Evolutionary conservation across 2,329 filamentous ascomycete genomes (phyloP).

Genomic region (Clonostachys sp.): DNA sequence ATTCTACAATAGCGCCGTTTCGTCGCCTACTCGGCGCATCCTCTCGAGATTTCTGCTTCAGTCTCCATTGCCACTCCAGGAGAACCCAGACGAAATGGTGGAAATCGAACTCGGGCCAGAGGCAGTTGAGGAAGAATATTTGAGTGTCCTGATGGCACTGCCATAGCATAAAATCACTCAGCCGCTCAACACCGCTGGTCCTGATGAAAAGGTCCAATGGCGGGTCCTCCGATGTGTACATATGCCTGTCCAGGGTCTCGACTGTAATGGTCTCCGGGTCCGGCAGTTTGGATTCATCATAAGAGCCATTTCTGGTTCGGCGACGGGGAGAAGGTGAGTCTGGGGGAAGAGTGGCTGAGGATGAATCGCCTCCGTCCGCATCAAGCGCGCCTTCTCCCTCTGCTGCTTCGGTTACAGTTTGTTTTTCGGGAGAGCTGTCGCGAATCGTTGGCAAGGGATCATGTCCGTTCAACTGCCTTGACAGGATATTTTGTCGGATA

Average conservation of each 20-base stretch:
- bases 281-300: constrained; percentile 35
- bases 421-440: constrained; percentile 38
- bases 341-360: constrained; percentile 53
- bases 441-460: constrained; percentile 44
- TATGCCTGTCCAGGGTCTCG: constrained; percentile 76
- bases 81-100: constrained; percentile 91
- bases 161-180: constrained; percentile 99
- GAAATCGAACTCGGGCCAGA: constrained; percentile 95
- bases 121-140: constrained; percentile 83
- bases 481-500: constrained; percentile 81
- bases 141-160: constrained; percentile 92
- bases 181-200: constrained; percentile 85
- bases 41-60: constrained; percentile 52
- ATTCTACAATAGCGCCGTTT: constrained; percentile 6
- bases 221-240: constrained; percentile 81
- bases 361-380: constrained; percentile 51
- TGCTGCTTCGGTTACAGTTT: constrained; percentile 36
- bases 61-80: constrained; percentile 78
- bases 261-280: constrained; percentile 86
- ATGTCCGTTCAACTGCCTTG: constrained; percentile 50
- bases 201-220: constrained; percentile 87
- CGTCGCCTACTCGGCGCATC: constrained; percentile 29
- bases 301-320: constrained; percentile 21
- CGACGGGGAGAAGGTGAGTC: constrained; percentile 42
- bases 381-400: constrained; percentile 39